These are phyloP conservation scores for Petasospora rhodanensis DNA, from an alignment of 1,139 yeast species.

Conservation along the genomic window DNA sequence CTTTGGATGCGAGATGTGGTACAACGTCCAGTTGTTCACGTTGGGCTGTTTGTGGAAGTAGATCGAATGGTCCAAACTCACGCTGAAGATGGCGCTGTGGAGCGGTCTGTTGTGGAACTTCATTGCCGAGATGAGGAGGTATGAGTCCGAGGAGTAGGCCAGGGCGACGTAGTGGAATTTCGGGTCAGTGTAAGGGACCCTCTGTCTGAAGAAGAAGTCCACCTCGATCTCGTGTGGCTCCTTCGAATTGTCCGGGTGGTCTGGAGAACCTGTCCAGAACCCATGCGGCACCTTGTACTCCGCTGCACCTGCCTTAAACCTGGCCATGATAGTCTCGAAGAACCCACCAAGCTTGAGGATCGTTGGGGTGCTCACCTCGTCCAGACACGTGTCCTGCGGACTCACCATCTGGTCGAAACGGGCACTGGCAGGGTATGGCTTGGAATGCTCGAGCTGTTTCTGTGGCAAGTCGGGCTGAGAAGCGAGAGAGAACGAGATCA, in stretches of 20 bases:
- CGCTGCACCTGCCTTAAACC: constrained; percentile 31
- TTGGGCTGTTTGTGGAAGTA: constrained; percentile 52
- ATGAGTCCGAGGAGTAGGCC: constrained; percentile 59
- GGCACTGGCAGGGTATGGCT: constrained; percentile 14
- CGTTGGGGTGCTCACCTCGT: constrained; percentile 3
- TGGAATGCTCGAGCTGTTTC: constrained; percentile 15
- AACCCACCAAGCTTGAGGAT: no score
- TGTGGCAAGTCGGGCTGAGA: constrained; percentile 6
- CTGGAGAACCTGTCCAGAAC: constrained; percentile 26
- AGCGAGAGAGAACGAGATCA: constrained; percentile 38
- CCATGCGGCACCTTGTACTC: constrained; percentile 43
- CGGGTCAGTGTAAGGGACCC: constrained; percentile 32
- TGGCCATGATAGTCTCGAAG: constrained; percentile 8
- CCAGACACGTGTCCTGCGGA: constrained; percentile 9
- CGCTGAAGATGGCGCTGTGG: constrained; percentile 43
- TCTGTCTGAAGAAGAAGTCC: constrained; percentile 36
- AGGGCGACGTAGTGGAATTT: constrained; percentile 52
- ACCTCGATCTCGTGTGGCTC: constrained; percentile 36
- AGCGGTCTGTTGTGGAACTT: constrained; percentile 38
- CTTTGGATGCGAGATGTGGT: constrained; percentile 47
- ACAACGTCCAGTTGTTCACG: constrained; percentile 50
- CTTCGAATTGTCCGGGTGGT: constrained; percentile 15
- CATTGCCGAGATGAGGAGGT: constrained; percentile 46
- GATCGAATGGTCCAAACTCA: constrained; percentile 63
- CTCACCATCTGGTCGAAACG: constrained; percentile 8